Percentiles rank a stretch among this genome's conserved stretches.
Conservation (phyloP, 2,329 filamentous ascomycete genomes). For the Cladosporium sp. region DNA sequence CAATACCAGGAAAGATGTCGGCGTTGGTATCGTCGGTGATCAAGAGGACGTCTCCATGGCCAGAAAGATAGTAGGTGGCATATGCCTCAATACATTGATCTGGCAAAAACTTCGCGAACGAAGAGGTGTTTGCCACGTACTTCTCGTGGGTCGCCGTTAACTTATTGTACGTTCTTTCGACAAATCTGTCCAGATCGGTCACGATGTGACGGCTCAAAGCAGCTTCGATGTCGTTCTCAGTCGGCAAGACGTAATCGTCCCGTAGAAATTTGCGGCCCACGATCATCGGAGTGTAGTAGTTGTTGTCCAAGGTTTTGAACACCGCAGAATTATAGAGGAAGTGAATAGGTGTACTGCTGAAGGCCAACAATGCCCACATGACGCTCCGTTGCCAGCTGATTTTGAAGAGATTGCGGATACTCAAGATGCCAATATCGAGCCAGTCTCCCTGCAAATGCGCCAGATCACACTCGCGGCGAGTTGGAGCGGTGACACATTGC, state of each 20-base stretch:
- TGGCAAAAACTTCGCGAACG: not conserved
- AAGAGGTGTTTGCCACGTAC: not conserved
- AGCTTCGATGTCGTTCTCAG: not conserved
- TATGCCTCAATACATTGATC: not conserved
- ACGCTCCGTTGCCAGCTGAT: constrained; percentile 22
- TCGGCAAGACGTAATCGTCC: not conserved
- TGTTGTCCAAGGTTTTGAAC: constrained; percentile 24
- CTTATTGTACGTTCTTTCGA: too few species aligned
- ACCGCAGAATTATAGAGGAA: constrained; percentile 33
- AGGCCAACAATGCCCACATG: constrained; percentile 24
- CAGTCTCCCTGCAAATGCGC: constrained; percentile 41
- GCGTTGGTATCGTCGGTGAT: too few species aligned
- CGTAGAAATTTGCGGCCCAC: not conserved
- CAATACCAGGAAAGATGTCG: too few species aligned
- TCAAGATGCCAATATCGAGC: constrained; percentile 45
- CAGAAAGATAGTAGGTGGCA: not conserved
- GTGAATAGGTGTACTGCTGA: constrained; percentile 35
- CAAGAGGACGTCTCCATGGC: not conserved
- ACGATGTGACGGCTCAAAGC: not conserved
- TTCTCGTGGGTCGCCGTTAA: not conserved
- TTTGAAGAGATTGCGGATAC: constrained; percentile 35
- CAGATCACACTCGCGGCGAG: constrained; percentile 44
- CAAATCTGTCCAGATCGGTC: too few species aligned
- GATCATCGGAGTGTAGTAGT: constrained; percentile 18
- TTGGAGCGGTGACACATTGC: constrained; percentile 50